Base-by-base conservation (phyloP, 2,329 filamentous ascomycete species). In the Daldinia eschscholtzii region DNA sequence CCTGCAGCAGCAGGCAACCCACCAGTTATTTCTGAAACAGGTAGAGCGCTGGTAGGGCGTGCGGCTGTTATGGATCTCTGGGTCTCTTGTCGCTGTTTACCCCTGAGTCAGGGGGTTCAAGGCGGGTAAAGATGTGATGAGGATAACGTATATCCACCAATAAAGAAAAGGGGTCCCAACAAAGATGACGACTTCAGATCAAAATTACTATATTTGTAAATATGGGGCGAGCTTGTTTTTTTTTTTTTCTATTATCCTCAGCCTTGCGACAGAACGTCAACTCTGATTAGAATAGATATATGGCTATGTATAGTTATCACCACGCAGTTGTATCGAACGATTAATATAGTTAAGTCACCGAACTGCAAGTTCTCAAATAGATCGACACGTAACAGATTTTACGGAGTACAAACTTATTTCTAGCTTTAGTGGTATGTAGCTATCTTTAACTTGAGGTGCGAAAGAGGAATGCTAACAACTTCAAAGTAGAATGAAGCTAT, bases 161-260 rank as follows among this genome's bases (percentile, higher is more conserved):
- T 52, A 2, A 33, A 30, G 9, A 33, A 55, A 55, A 55, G 30
- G 52, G 30, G 52, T 15, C 23, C 26, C 46, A 37, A 55, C 30
- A 55, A 55, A 6, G 50, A 37, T 53, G 30, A 13, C 30, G 12
- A 9, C 28, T 18, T 33, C 18, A 55, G n/a, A 48, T 48, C 12
- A 9, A 50, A n/a, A 50, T 50, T 50, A 26, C 23, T 50, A 50
- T 50, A 50, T 50, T 50, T 50, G 26, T 30, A 50, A n/a, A 10
- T 18, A 50, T 28, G 46, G 23, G 15, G 26, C 46, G 26, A 50
- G 15, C 26, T 50, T 5, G 15, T 50, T 50, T 12, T 23, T 20
- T 18, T 10, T 7, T 44, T 9, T 18, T 20, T 42, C 6, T 13
- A 13, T 12, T 6, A 9, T 9, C 9, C 33, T 1, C 20, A 15